Evolutionary conservation across 164 flowering plant genomes (phyloP), one percentile per base, ranked within the genome.

Genomic region (Sedum album): DNA sequence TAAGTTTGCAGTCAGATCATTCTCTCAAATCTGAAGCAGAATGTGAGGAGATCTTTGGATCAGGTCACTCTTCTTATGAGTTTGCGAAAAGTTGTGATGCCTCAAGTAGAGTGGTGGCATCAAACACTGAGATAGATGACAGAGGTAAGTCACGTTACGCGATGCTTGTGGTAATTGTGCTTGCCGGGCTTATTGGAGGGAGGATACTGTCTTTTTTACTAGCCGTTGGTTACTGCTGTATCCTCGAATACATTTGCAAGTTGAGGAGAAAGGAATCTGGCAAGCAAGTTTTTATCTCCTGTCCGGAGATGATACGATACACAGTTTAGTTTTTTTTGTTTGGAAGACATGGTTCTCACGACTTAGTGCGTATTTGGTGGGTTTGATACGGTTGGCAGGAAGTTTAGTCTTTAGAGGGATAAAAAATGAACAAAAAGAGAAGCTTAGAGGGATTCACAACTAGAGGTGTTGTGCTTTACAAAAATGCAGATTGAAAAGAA

Each of bases 181-280:
- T 85, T 28, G 48, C 70, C 17, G 90, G 94, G 17, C 88, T 88
- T 8, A 18, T 77, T 0, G 77, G 83, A 8, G 88, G 89, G 65
- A 84, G 88, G 30, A 20, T 67, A 72, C 23, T 74, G 5, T 85
- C 90, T 0, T 65, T 88, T 72, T 25, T 69, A 25, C 65, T 81
- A 1, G 75, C 79, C 31, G 31, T 82, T 21, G 30, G 60, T 53
- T 23, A 53, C 60, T 53, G 25, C 60, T 53, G 60, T 23, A 53
- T 53, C 26, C 10, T 53, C 14, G 23, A 53, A 53, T 53, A 10
- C 28, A 53, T 25, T 7, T 7, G 30, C 60, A 53, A 14, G 6
- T 2, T 51, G 1, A n/a, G 60, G 13, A 53, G 18, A 53, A 21
- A 53, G 28, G 60, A 53, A 28, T 25, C 30, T 23, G 7, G 4